phyloP scores from a whole-genome alignment of 306 rosid species.

The Lablab purpureus region DNA sequence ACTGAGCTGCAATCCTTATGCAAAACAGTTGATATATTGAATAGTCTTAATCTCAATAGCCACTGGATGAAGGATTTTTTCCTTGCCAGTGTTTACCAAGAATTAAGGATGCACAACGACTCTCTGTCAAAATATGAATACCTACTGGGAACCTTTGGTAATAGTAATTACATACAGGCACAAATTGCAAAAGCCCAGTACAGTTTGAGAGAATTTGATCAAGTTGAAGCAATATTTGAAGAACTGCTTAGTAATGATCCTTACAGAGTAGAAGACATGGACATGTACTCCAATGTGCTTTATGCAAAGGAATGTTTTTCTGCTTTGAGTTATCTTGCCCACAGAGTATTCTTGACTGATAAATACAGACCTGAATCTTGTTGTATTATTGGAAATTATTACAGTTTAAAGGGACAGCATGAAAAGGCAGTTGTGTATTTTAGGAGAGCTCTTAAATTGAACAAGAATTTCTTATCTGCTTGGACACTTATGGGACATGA shows the following conservation, averaged over 20 bases:
- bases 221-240: slow-evolving; percentile 94
- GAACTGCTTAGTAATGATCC: slow-evolving; percentile 94
- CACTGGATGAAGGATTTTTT: slow-evolving; percentile 99
- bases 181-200: slow-evolving; percentile 94
- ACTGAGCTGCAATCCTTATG: slow-evolving; percentile 90
- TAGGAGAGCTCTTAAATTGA: slow-evolving; percentile 93
- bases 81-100: slow-evolving; percentile 89
- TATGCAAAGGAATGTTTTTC: slow-evolving; percentile 90
- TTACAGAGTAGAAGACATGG: slow-evolving; percentile 96
- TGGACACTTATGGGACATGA: slow-evolving; percentile 99
- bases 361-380: slow-evolving; percentile 98
- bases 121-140: slow-evolving; percentile 72
- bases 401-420: slow-evolving; percentile 96
- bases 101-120: slow-evolving; percentile 88
- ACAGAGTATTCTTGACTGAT: slow-evolving; percentile 90
- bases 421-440: slow-evolving; percentile 94
- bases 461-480: slow-evolving; percentile 92
- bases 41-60: slow-evolving; percentile 79
- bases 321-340: slow-evolving; percentile 95
- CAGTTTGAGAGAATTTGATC: slow-evolving; percentile 91
- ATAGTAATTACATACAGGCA: slow-evolving; percentile 90
- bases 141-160: slow-evolving; percentile 76
- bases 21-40: slow-evolving; percentile 70
- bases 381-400: slow-evolving; percentile 96
- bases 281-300: slow-evolving; percentile 97